A percentile compares a stretch with the other conserved stretches of the same genome.
phyloP scores from a whole-genome alignment of 1,139 yeast genomes.

The Saccharomyces hybrid region DNA sequence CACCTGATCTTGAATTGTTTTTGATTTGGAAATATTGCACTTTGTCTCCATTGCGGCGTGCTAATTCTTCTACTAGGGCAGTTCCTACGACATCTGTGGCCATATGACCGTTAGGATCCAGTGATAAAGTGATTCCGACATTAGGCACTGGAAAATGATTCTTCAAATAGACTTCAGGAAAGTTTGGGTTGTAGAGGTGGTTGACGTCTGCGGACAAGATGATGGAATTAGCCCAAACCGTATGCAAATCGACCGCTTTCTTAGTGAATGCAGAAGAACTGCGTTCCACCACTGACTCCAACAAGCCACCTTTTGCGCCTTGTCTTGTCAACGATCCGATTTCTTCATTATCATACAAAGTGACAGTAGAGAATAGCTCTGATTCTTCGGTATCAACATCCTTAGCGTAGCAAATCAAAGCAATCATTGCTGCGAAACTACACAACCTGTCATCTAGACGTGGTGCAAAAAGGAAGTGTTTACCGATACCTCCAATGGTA shows the following conservation, averaged over 20 bases:
- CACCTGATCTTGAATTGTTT: conserved; percentile 67
- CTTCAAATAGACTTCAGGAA: conserved; percentile 53
- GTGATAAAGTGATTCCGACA: conserved; percentile 59
- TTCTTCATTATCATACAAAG: conserved; percentile 55
- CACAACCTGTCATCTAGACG: conserved; percentile 61
- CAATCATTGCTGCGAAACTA: conserved; percentile 49
- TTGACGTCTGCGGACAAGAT: conserved; percentile 61
- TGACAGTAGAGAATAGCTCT: conserved; percentile 43
- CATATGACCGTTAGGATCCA: conserved; percentile 74
- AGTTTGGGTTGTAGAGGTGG: conserved; percentile 59
- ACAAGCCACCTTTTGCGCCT: conserved; percentile 50
- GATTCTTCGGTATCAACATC: conserved; percentile 19
- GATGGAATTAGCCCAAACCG: conserved; percentile 47
- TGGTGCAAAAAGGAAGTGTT: conserved; percentile 58
- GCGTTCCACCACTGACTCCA: conserved; percentile 40
- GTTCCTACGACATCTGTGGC: conserved; percentile 70
- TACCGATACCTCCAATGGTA: conserved; percentile 49
- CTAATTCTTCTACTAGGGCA: conserved; percentile 59
- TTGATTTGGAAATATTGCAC: conserved; percentile 66
- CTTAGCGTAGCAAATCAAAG: conserved; percentile 39
- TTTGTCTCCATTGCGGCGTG: conserved; percentile 49
- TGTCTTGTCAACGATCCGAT: conserved; percentile 53
- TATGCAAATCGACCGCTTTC: conserved; percentile 27
- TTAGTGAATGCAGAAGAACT: conserved; percentile 23
- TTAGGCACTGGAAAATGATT: conserved; percentile 73